Evolutionary conservation across 208 protist genomes (phyloP), one percentile per base, ranked within the genome.

Genomic region (Crithidia sp.): DNA sequence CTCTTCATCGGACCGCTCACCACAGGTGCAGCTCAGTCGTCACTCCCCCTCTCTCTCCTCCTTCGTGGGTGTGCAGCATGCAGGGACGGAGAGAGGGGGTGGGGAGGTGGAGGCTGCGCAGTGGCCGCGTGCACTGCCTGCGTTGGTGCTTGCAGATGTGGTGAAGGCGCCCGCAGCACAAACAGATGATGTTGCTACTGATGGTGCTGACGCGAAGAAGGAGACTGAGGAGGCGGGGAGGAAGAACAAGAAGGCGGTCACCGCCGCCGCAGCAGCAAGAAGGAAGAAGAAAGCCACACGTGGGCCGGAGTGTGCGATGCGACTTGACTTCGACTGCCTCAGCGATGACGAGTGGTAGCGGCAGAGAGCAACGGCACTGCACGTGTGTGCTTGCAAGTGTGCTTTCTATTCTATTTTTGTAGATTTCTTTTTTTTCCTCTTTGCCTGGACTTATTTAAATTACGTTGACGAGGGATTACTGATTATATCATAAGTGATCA

Each of bases 271-370:
- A 28, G 28, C 28, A 28, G 28, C 4, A n/a, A 7, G 4, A 9
- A 57, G 14, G 28, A 57, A 59, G 41, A 62, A 17, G 28, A 52
- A 54, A 40, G 41, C 28, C 19, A 10, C 0, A 7, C 53, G 56
- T 16, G 68, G 47, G 37, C 50, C 65, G 12, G 57, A 77, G 49
- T 88, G 83, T 47, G 75, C 72, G n/a, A 36, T 79, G 66, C 76
- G 64, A 43, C 76, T 91, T 0, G 67, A 67, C 47, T 88, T 88
- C 62, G 83, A 88, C 65, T 60, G 37, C 8, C 39, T 75, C 39
- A 67, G 65, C 37, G 68, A 76, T 64, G 56, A 71, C 7, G 76
- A 67, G 0, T 57, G 57, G 39, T 70, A 59, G 17, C 43, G 14
- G n/a, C 36, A 2, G 0, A 49, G 2, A 49, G 9, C 9, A 13